Percentiles rank a stretch among this genome's conserved stretches.
Evolutionary conservation across 768 basidiomycete species (phyloP).

Genomic region (Collybiopsis luxurians): DNA sequence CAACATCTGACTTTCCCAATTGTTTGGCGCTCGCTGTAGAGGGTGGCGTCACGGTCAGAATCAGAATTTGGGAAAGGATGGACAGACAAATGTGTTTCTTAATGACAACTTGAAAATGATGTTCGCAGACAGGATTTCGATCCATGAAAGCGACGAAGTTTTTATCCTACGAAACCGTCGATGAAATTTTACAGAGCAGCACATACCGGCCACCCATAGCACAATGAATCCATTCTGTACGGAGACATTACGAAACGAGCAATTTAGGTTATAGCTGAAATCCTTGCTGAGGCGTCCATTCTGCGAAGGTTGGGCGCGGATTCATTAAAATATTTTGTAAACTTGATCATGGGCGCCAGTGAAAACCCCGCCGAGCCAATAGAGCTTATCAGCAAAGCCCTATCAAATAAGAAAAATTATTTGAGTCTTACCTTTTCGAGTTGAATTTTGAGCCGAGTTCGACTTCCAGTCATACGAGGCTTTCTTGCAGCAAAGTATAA

Average conservation of each 20-base stretch:
- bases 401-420: no score
- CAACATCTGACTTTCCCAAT: slow-evolving; percentile 40
- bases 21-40: slow-evolving; percentile 52
- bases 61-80: neutral
- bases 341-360: no score
- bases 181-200: neutral
- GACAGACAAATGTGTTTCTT: slow-evolving; percentile 48
- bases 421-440: no score
- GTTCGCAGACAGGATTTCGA: slow-evolving; percentile 41
- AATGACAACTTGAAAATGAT: slow-evolving; percentile 52
- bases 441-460: no score
- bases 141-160: slow-evolving; percentile 53
- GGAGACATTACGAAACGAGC: slow-evolving; percentile 34
- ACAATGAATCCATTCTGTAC: slow-evolving; percentile 42
- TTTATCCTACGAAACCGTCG: slow-evolving; percentile 38
- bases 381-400: no score
- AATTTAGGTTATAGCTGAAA: neutral
- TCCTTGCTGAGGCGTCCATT: no score
- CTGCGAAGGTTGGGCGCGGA: no score
- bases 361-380: no score
- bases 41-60: neutral
- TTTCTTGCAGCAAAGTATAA: no score
- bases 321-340: no score
- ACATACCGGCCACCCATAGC: slow-evolving; percentile 42
- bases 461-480: no score